Evolutionary conservation across 2,329 filamentous ascomycete species (phyloP).

Genomic region (Cryphonectria naterciae): DNA sequence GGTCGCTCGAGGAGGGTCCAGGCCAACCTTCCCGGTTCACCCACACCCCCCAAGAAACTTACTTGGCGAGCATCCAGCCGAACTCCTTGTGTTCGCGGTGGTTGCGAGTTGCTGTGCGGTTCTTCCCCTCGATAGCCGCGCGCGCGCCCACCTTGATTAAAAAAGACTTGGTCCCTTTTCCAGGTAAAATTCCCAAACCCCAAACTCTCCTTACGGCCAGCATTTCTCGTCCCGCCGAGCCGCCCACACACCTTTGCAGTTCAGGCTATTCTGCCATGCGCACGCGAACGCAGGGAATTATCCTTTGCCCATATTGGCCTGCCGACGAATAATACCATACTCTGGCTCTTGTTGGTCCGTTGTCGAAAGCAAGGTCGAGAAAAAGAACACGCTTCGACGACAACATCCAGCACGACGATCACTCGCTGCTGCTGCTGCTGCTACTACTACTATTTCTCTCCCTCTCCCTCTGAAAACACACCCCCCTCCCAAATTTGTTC

Average conservation of each 20-base stretch:
- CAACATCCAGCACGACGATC: not conserved
- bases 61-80: not conserved
- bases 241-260: slow-evolving; percentile 10
- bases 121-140: not conserved
- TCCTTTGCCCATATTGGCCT: slow-evolving; percentile 17
- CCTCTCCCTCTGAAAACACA: not conserved
- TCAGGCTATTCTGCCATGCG: slow-evolving; percentile 28
- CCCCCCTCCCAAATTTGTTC: not conserved
- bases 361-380: not conserved
- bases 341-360: not conserved
- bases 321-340: slow-evolving; percentile 1
- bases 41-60: not conserved
- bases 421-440: not conserved
- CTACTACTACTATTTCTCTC: not conserved
- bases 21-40: not conserved
- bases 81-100: not conserved
- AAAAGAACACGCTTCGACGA: not conserved
- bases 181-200: slow-evolving; percentile 16
- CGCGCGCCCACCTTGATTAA: not conserved
- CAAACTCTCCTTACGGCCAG: slow-evolving; percentile 12
- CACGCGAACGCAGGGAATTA: slow-evolving; percentile 18
- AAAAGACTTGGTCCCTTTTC: not conserved
- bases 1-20: not conserved
- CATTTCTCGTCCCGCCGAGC: slow-evolving; percentile 16
- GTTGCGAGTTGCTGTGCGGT: not conserved